phyloP scores from a whole-genome alignment of 1,284 basidiomycete species.

The Ceraceosorus guamensis region DNA sequence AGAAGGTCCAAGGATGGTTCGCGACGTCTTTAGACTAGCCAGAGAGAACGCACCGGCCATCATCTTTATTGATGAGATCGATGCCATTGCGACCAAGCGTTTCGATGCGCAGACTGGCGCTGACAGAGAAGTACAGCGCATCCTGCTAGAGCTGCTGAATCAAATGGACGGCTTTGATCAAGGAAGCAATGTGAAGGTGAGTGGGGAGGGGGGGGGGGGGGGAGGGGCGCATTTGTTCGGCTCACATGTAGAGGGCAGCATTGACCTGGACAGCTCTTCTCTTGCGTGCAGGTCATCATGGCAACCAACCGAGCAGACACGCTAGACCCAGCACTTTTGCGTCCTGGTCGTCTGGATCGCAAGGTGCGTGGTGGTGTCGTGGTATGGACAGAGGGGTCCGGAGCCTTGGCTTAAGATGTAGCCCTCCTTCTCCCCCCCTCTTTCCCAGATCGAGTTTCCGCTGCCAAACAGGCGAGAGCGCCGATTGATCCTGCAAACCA shows the following conservation, averaged over 20 bases:
- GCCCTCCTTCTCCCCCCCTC: not conserved
- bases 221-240: constrained; percentile 54
- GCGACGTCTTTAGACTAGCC: constrained; percentile 95
- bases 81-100: constrained; percentile 98
- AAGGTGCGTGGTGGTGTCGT: constrained; percentile 58
- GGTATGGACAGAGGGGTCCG: too few relatives aligned
- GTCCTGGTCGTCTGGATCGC: constrained; percentile 92
- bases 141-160: constrained; percentile 92
- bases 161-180: constrained; percentile 99
- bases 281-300: constrained; percentile 38
- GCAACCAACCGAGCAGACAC: constrained; percentile 49
- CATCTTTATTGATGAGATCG: constrained; percentile 99
- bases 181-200: constrained; percentile 87
- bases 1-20: constrained; percentile 98
- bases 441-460: constrained; percentile 80
- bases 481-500: constrained; percentile 96
- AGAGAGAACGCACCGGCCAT: constrained; percentile 95
- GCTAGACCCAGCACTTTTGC: constrained; percentile 78
- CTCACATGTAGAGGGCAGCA: constrained; percentile 96
- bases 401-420: not conserved
- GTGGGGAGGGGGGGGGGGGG: constrained; percentile 13
- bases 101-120: constrained; percentile 99
- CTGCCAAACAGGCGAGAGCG: constrained; percentile 88
- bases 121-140: constrained; percentile 97
- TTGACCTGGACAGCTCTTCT: too few relatives aligned